Evolutionary conservation across 2,329 filamentous ascomycete genomes (phyloP).

Genomic region (Aspergillus sergii): DNA sequence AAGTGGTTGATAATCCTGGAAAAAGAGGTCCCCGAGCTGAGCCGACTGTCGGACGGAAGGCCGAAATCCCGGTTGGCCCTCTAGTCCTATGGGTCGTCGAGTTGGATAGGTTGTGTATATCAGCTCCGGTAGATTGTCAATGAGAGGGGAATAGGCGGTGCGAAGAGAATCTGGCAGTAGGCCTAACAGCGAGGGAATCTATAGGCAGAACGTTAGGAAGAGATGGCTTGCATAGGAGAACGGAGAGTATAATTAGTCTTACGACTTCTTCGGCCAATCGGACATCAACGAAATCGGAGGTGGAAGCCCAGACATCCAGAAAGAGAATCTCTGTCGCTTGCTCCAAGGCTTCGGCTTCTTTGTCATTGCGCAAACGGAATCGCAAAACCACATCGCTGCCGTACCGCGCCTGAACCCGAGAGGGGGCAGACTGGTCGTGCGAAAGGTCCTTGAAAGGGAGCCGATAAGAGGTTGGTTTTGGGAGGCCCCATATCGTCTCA

Average conservation of each 20-base stretch:
- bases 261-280: conserved; percentile 75
- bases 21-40: conserved; percentile 70
- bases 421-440: conserved; percentile 32
- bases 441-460: conserved; percentile 19
- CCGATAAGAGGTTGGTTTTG: conserved; percentile 28
- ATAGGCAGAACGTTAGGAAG: conserved; percentile 2
- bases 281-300: conserved; percentile 80
- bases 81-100: conserved; percentile 33
- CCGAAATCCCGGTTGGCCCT: conserved; percentile 31
- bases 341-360: conserved; percentile 71
- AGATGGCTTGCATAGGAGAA: not conserved
- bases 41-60: conserved; percentile 34
- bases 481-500: conserved; percentile 46
- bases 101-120: conserved; percentile 76
- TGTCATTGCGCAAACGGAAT: conserved; percentile 72
- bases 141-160: conserved; percentile 70
- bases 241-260: conserved; percentile 29
- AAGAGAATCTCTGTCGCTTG: conserved; percentile 74
- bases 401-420: conserved; percentile 58
- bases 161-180: conserved; percentile 76
- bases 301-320: conserved; percentile 89
- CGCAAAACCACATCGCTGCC: conserved; percentile 83
- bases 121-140: conserved; percentile 76
- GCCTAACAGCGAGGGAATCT: conserved; percentile 72
- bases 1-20: conserved; percentile 87